These are phyloP conservation scores for Penicillium sp. DNA, from an alignment of 2,329 filamentous ascomycete genomes.

Conservation along the genomic window DNA sequence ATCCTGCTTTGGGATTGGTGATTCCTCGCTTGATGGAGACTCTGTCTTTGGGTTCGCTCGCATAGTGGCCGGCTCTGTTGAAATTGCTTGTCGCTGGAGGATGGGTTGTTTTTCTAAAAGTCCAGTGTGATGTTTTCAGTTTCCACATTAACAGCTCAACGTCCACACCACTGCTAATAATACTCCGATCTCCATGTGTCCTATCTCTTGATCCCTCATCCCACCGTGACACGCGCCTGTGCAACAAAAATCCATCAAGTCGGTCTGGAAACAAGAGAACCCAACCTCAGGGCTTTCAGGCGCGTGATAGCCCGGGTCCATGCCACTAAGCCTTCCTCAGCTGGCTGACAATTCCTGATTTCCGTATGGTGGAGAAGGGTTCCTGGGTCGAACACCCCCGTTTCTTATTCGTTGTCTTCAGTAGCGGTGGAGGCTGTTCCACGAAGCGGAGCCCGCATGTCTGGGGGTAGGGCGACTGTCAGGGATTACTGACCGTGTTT, in stretches of 20 bases:
- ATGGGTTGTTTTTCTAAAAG: neutral
- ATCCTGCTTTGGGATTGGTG: slow-evolving; percentile 25
- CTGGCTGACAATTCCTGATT: neutral
- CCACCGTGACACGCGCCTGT: slow-evolving; percentile 25
- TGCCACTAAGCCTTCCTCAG: slow-evolving; percentile 4
- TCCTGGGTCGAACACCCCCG: neutral
- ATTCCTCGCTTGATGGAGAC: slow-evolving; percentile 9
- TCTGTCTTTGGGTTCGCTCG: slow-evolving; percentile 5
- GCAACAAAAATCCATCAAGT: slow-evolving; percentile 14
- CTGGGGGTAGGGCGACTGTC: neutral
- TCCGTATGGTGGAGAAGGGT: neutral
- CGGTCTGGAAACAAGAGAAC: slow-evolving; percentile 10
- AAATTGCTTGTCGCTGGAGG: neutral
- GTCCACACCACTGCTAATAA: neutral
- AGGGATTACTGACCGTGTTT: neutral
- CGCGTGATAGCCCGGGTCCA: slow-evolving; percentile 8
- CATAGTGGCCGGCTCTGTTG: slow-evolving; percentile 4
- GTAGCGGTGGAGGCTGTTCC: neutral
- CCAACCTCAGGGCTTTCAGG: slow-evolving; percentile 5
- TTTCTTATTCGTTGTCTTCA: neutral
- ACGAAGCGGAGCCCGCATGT: neutral
- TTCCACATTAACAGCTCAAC: neutral
- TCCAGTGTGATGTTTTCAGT: neutral
- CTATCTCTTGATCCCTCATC: slow-evolving; percentile 8
- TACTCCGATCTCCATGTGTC: neutral